Base-by-base conservation (phyloP, 345 rosid species). In the Citrus medica region DNA sequence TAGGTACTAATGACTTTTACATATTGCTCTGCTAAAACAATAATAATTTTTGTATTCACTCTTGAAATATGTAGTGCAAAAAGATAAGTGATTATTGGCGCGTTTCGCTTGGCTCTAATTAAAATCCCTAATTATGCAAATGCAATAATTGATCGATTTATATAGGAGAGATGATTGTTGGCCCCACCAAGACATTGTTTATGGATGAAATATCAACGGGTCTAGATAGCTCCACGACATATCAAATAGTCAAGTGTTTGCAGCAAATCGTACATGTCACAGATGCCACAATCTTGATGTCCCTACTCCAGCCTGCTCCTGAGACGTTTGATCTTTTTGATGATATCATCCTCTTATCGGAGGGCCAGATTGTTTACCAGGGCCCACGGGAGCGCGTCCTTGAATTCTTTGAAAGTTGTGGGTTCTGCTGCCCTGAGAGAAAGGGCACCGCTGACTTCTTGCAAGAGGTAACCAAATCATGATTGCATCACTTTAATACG, bases 191-290 rank as follows among this genome's bases (percentile, higher is more conserved):
- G 79, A 87, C 97, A 27, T 51, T 96, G 67, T 92, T 87, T 79
- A 96, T 96, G 98, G 99, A 96, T 74, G 99, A 94, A 83, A 96
- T 92, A 86, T 93, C 99, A 9, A 96, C 97, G 0, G 99, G 97
- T 65, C 84, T 94, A 53, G 99, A 96, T 80, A 92, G 98, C 85
- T 94, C 98, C 73, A 95, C 98, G 2, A 89, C 99, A 17, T 92
- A 38, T 67, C 99, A 94, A 74, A 92, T 96, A 27, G 97, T 96
- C 79, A 94, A 92, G 84, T 94, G 97, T 74, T 79, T 92, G 81
- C 94, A 92, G 82, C 96, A 91, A 80, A 84, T 95, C 28, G 97
- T 86, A 25, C 97, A 90, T 81, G 86, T 84, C 33, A 91, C 91
- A 0, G 92, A 94, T 46, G 97, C 88, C 24, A 91, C 98, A 30